Conservation (phyloP, 2,329 filamentous ascomycete species). For the Alternaria sp. region DNA sequence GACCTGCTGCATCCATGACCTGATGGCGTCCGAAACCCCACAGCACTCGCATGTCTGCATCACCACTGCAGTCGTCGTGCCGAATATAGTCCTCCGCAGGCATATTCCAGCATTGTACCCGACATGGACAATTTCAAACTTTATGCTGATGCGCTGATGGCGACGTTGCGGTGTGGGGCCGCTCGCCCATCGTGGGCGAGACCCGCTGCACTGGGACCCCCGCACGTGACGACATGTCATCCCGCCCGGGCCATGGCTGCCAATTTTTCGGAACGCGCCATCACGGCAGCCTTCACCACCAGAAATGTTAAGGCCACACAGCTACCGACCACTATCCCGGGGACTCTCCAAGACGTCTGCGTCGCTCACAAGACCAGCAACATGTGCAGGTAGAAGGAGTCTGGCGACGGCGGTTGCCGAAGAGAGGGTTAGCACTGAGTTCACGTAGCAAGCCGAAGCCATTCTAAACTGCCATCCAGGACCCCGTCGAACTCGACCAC, state of each 20-base stretch:
- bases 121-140: neutral
- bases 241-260: conserved; percentile 6
- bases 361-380: conserved; percentile 26
- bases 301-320: conserved; percentile 46
- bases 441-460: conserved; percentile 10
- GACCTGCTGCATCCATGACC: conserved; percentile 12
- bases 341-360: conserved; percentile 34
- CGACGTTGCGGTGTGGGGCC: conserved; percentile 16
- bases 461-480: conserved; percentile 57
- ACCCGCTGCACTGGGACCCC: conserved; percentile 9
- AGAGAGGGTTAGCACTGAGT: conserved; percentile 43
- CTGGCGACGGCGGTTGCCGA: conserved; percentile 46
- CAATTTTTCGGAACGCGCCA: conserved; percentile 24
- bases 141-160: conserved; percentile 14
- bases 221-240: conserved; percentile 22
- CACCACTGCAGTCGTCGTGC: conserved; percentile 1
- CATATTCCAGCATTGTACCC: neutral
- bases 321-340: conserved; percentile 42
- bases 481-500: conserved; percentile 84
- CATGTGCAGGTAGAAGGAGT: conserved; percentile 36
- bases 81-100: neutral
- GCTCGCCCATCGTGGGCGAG: conserved; percentile 5
- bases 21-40: conserved; percentile 21
- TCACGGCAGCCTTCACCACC: conserved; percentile 10
- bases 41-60: conserved; percentile 5